These are phyloP conservation scores for Parietaria judaica DNA, from an alignment of 306 rosid genomes.

Conservation along the genomic window DNA sequence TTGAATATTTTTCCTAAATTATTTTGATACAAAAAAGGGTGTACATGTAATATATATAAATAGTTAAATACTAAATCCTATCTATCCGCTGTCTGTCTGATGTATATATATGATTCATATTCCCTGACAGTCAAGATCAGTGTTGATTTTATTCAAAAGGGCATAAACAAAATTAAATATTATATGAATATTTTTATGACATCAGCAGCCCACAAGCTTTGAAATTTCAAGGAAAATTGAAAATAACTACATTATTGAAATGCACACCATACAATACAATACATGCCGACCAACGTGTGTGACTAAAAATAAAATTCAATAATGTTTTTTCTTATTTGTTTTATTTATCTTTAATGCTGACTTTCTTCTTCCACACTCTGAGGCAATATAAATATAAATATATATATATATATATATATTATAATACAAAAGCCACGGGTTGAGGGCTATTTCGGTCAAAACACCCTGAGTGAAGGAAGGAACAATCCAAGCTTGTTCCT, in stretches of 20 bases:
- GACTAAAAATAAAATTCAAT: constrained; percentile 3
- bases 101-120: constrained; percentile 18
- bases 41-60: neutral
- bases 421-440: too few relatives aligned
- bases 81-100: neutral
- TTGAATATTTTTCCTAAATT: constrained; percentile 11
- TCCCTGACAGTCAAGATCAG: constrained; percentile 17
- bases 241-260: constrained; percentile 8
- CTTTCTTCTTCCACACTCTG: constrained; percentile 1
- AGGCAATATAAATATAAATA: constrained; percentile 1
- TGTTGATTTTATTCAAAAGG: constrained; percentile 12
- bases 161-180: neutral
- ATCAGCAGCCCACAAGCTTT: constrained; percentile 28
- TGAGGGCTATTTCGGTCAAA: too few relatives aligned
- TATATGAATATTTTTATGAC: neutral
- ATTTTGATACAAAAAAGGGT: neutral
- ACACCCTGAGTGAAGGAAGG: too few relatives aligned
- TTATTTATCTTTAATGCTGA: neutral
- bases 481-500: too few relatives aligned
- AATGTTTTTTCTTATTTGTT: neutral
- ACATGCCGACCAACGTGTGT: constrained; percentile 8
- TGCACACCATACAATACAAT: neutral
- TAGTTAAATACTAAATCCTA: neutral
- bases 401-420: too few relatives aligned
- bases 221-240: constrained; percentile 18